Percentiles rank a stretch among this genome's conserved stretches.
These are phyloP conservation scores for Backusella luteola DNA, from an alignment of 192 early-diverging fungal species.

Conservation along the genomic window DNA sequence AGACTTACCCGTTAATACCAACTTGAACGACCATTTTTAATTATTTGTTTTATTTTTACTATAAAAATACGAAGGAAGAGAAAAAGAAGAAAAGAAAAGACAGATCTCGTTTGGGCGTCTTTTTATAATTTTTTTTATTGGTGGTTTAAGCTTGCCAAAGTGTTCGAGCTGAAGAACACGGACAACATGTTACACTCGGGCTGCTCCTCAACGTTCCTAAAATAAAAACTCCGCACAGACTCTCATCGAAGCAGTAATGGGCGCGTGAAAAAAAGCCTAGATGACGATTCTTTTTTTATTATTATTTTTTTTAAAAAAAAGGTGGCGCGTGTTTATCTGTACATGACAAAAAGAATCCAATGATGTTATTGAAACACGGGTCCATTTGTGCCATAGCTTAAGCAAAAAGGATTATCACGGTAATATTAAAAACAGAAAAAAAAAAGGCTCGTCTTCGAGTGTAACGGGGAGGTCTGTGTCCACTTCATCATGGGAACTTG, in stretches of 20 bases:
- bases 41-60: neutral
- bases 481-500: neutral
- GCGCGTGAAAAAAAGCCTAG: neutral
- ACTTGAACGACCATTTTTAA: constrained; percentile 7
- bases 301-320: neutral
- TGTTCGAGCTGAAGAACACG: neutral
- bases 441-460: neutral
- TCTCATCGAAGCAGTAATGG: neutral
- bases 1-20: constrained; percentile 12
- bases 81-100: neutral
- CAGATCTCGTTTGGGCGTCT: neutral
- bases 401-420: neutral
- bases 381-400: neutral
- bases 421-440: neutral
- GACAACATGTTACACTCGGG: neutral
- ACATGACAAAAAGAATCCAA: neutral
- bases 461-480: neutral
- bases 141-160: neutral
- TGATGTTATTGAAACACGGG: neutral
- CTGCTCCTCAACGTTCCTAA: neutral
- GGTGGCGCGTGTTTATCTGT: neutral
- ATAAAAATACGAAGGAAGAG: neutral
- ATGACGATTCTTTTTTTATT: neutral
- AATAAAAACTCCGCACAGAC: neutral
- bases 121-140: constrained; percentile 1